A percentile compares a stretch with the other conserved stretches of the same genome.
phyloP scores from a whole-genome alignment of 257 asterid species.

The Penstemon barbatus region DNA sequence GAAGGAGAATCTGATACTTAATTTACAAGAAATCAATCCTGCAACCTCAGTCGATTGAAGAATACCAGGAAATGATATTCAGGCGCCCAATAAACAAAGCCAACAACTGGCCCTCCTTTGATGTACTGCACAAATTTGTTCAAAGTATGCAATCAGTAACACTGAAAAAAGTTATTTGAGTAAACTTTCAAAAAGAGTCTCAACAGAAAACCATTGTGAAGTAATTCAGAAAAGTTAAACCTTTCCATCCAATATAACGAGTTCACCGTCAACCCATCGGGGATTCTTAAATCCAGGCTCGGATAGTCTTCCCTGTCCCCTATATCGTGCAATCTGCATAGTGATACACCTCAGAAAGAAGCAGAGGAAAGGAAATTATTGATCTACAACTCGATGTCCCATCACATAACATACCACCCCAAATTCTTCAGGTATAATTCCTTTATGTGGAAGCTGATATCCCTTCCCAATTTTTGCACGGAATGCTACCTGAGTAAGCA shows the following conservation, averaged over 20 bases:
- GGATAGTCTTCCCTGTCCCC: constrained; percentile 92
- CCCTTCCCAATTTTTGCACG: constrained; percentile 92
- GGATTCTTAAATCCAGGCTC: constrained; percentile 85
- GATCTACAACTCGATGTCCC: constrained; percentile 21
- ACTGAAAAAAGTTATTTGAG: constrained; percentile 1
- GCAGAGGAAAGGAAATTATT: constrained; percentile 19
- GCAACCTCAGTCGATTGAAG: constrained; percentile 83
- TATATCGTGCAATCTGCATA: constrained; percentile 87
- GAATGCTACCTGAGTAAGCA: constrained; percentile 71
- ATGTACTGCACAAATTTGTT: constrained; percentile 62
- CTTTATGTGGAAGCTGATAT: constrained; percentile 93
- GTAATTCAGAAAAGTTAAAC: constrained; percentile 38
- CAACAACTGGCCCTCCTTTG: constrained; percentile 93
- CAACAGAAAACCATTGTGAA: constrained; percentile 3
- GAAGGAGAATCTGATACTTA: constrained; percentile 30
- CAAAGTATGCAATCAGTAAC: constrained; percentile 19
- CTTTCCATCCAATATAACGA: constrained; percentile 94
- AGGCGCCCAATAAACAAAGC: constrained; percentile 93
- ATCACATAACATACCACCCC: constrained; percentile 74
- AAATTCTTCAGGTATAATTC: constrained; percentile 94
- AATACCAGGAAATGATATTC: constrained; percentile 82
- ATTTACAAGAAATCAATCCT: constrained; percentile 49
- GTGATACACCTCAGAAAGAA: constrained; percentile 15
- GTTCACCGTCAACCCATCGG: constrained; percentile 98
- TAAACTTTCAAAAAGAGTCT: constrained; percentile 5